Percentiles rank a stretch among this genome's conserved stretches.
These are phyloP conservation scores for Hippophae tibetana DNA, from an alignment of 306 rosid genomes.

Conservation along the genomic window DNA sequence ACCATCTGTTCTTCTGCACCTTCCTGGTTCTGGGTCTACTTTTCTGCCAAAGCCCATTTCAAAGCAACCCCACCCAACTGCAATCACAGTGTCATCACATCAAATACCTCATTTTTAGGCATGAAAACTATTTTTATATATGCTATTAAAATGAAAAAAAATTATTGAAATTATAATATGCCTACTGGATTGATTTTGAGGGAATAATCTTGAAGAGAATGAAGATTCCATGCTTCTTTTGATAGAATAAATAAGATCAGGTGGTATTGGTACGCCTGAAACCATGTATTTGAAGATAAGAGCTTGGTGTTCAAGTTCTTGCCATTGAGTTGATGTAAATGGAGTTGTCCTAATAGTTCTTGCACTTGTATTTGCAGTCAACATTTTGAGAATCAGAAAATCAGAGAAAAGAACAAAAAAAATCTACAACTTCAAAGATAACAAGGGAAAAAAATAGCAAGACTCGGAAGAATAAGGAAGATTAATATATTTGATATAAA, in stretches of 20 bases:
- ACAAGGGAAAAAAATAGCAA: conserved; percentile 8
- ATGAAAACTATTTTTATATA: background rate
- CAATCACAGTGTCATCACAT: conserved; percentile 22
- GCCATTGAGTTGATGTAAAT: conserved; percentile 92
- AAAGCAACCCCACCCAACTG: conserved; percentile 94
- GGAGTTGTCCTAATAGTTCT: conserved; percentile 48
- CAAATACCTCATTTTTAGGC: conserved; percentile 19
- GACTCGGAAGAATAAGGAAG: background rate
- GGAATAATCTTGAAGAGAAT: conserved; percentile 63
- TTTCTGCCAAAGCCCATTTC: conserved; percentile 96
- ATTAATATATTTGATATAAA: conserved; percentile 7
- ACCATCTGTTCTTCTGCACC: conserved; percentile 99
- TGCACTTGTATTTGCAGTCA: conserved; percentile 31
- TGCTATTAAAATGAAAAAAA: background rate
- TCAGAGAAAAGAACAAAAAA: background rate
- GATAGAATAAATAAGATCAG: conserved; percentile 72
- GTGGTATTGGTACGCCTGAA: conserved; percentile 76
- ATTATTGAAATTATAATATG: background rate
- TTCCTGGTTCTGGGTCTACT: conserved; percentile 97
- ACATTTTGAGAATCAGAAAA: conserved; percentile 23
- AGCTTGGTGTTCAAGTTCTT: conserved; percentile 96
- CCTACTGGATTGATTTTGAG: conserved; percentile 67
- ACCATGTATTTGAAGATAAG: conserved; percentile 88
- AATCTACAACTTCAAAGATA: conserved; percentile 1
- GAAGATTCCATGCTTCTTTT: conserved; percentile 77